Conservation (phyloP, 345 rosid genomes). For the Citrus glauca region DNA sequence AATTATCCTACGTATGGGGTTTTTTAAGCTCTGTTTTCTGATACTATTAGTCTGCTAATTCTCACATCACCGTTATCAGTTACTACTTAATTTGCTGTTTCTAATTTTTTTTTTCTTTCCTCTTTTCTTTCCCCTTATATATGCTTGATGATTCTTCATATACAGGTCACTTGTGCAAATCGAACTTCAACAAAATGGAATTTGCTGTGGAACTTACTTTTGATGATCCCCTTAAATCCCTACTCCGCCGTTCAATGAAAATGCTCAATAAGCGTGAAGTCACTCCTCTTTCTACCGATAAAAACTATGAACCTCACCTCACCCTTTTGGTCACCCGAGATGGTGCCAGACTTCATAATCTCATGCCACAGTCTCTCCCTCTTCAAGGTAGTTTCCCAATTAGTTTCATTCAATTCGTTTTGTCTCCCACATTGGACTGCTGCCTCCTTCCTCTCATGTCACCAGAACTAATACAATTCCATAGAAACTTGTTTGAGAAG, state of each 20-base stretch:
- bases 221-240: background rate
- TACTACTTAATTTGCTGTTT: background rate
- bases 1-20: too few relatives aligned
- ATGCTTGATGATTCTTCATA: background rate
- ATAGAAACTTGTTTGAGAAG: background rate
- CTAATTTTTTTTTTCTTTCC: background rate
- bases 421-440: background rate
- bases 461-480: background rate
- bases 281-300: background rate
- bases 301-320: background rate
- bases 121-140: too few relatives aligned
- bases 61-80: too few relatives aligned
- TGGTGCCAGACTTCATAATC: background rate
- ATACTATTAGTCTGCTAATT: too few relatives aligned
- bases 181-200: background rate
- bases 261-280: background rate
- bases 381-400: background rate
- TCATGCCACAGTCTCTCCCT: background rate
- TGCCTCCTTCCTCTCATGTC: background rate
- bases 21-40: too few relatives aligned
- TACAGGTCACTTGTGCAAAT: background rate
- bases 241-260: background rate
- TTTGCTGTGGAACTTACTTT: background rate
- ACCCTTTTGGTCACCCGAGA: background rate
- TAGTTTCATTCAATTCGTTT: background rate